These are phyloP conservation scores for Quercus alba DNA, from an alignment of 306 rosid species.

Conservation along the genomic window DNA sequence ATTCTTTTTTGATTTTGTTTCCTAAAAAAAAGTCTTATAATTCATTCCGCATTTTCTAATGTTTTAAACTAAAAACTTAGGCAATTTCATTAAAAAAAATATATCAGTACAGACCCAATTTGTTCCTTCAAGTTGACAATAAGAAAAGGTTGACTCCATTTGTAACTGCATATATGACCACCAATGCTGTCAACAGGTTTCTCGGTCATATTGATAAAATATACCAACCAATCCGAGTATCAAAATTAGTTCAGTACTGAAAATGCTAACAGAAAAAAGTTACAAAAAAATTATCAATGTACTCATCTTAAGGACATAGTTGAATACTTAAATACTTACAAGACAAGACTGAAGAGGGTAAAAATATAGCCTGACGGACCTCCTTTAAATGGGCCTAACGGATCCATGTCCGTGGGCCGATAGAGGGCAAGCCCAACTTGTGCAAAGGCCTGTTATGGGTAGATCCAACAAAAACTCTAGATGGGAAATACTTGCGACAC, in stretches of 20 bases:
- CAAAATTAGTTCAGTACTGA: conserved; percentile 86
- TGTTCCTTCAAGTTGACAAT: conserved; percentile 86
- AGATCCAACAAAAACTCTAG: too few relatives aligned
- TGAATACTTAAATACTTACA: too few relatives aligned
- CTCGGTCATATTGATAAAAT: conserved; percentile 91
- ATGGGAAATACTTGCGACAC: too few relatives aligned
- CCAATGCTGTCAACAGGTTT: conserved; percentile 86
- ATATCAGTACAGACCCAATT: conserved; percentile 57
- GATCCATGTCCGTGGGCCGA: too few relatives aligned
- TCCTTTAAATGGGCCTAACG: too few relatives aligned
- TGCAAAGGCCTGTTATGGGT: too few relatives aligned
- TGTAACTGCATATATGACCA: conserved; percentile 89
- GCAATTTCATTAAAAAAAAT: neutral
- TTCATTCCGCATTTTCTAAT: too few relatives aligned
- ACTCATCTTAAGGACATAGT: neutral
- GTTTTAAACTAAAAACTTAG: neutral
- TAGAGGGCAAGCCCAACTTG: too few relatives aligned
- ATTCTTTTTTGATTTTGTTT: too few relatives aligned
- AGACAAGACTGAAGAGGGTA: neutral
- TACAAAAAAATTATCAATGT: conserved; percentile 10
- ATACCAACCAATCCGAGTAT: conserved; percentile 91
- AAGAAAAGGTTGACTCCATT: conserved; percentile 90
- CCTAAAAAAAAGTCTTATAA: too few relatives aligned
- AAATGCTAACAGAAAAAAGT: conserved; percentile 19
- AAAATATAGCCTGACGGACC: too few relatives aligned